phyloP scores from a whole-genome alignment of 31 red algal species.

The Odonthalia washingtoniensis region DNA sequence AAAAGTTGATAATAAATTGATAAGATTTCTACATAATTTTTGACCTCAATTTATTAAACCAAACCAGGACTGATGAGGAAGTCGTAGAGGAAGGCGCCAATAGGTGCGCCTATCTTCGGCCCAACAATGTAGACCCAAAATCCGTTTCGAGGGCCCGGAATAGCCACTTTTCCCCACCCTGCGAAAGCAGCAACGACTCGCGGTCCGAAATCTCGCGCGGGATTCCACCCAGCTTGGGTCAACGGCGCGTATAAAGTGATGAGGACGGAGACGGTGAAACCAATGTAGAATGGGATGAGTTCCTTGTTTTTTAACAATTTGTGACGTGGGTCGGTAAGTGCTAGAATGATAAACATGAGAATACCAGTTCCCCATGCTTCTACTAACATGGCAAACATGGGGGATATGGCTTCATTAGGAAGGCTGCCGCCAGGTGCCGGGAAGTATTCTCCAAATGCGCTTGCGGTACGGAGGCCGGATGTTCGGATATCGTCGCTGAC shows the following conservation, averaged over 20 bases:
- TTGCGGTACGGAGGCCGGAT: slow-evolving; percentile 46
- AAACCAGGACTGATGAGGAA: slow-evolving; percentile 67
- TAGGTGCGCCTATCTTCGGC: slow-evolving; percentile 82
- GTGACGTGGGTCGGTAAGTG: slow-evolving; percentile 66
- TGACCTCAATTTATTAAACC: too few relatives aligned
- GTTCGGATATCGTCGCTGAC: too few relatives aligned
- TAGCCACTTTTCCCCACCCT: slow-evolving; percentile 81
- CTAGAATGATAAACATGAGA: slow-evolving; percentile 85
- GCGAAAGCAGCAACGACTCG: slow-evolving; percentile 75
- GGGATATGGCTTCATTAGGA: slow-evolving; percentile 38
- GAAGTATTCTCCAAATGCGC: slow-evolving; percentile 81
- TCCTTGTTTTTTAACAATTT: slow-evolving; percentile 66
- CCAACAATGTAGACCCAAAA: slow-evolving; percentile 93
- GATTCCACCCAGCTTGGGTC: slow-evolving; percentile 85
- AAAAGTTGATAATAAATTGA: too few relatives aligned
- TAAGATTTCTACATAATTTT: too few relatives aligned
- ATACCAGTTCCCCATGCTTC: slow-evolving; percentile 89
- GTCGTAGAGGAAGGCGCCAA: slow-evolving; percentile 85
- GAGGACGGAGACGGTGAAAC: slow-evolving; percentile 75
- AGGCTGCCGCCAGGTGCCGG: slow-evolving; percentile 50
- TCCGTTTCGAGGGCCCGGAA: slow-evolving; percentile 84
- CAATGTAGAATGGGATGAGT: slow-evolving; percentile 82
- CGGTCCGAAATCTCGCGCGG: slow-evolving; percentile 89
- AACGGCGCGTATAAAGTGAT: slow-evolving; percentile 81
- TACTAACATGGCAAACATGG: slow-evolving; percentile 64